Conservation (phyloP, 257 asterid genomes). For the Solanum tarijense region DNA sequence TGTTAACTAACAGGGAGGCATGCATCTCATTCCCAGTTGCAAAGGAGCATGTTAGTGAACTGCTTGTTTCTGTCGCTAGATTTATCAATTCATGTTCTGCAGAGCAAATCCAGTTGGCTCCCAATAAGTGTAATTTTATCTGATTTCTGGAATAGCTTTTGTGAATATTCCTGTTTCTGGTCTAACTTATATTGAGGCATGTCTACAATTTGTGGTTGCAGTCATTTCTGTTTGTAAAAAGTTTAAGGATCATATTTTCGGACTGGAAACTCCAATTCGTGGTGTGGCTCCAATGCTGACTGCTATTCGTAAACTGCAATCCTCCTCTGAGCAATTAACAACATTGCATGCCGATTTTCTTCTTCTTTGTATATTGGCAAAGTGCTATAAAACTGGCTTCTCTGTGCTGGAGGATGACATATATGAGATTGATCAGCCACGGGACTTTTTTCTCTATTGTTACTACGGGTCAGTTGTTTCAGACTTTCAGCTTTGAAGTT, state of each 20-base stretch:
- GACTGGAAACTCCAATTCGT: slow-evolving; percentile 63
- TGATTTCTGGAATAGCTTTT: background rate
- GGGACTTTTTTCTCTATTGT: slow-evolving; percentile 78
- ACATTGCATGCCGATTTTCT: slow-evolving; percentile 84
- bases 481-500: background rate
- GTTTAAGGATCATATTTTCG: slow-evolving; percentile 64
- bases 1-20: slow-evolving; percentile 54
- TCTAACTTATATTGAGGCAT: slow-evolving; percentile 10
- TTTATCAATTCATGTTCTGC: slow-evolving; percentile 56
- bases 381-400: slow-evolving; percentile 73
- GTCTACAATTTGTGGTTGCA: slow-evolving; percentile 26
- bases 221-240: slow-evolving; percentile 74
- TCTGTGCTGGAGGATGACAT: slow-evolving; percentile 60
- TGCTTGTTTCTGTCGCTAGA: slow-evolving; percentile 44
- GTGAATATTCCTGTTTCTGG: background rate
- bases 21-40: slow-evolving; percentile 38
- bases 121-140: slow-evolving; percentile 59
- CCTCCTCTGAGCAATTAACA: slow-evolving; percentile 69
- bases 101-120: slow-evolving; percentile 73
- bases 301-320: slow-evolving; percentile 64
- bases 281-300: slow-evolving; percentile 80
- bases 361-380: slow-evolving; percentile 66
- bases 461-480: slow-evolving; percentile 68
- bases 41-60: slow-evolving; percentile 49
- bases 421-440: slow-evolving; percentile 81